Evolutionary conservation across 164 flowering plant genomes (phyloP).

Genomic region (Berberis vulgaris): DNA sequence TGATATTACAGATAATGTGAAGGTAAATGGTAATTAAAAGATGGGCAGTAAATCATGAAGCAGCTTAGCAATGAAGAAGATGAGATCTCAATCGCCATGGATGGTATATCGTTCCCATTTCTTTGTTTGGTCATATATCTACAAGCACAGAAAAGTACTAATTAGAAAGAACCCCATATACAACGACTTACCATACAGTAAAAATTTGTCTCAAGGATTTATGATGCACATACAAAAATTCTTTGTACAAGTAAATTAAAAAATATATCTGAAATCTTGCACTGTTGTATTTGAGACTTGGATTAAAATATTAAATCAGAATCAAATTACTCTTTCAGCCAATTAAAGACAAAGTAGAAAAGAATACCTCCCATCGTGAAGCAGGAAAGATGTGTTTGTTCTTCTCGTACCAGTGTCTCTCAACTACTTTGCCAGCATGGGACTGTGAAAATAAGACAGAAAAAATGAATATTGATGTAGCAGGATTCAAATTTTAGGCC

Average conservation of each 20-base stretch:
- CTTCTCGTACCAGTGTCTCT: slow-evolving; percentile 99
- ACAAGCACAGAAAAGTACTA: slow-evolving; percentile 10
- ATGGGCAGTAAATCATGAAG: no score
- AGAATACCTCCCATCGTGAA: slow-evolving; percentile 93
- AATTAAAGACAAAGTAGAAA: not conserved
- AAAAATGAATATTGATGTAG: not conserved
- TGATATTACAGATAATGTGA: no score
- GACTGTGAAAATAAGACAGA: slow-evolving; percentile 33
- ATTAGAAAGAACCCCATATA: not conserved
- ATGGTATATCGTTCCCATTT: slow-evolving; percentile 91
- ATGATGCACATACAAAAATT: no score
- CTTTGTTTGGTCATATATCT: slow-evolving; percentile 79
- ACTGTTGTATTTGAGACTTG: no score
- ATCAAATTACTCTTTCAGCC: not conserved
- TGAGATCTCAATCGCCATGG: slow-evolving; percentile 58
- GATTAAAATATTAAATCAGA: no score
- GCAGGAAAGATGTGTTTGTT: slow-evolving; percentile 98
- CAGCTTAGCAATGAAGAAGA: not conserved
- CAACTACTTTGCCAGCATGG: slow-evolving; percentile 98
- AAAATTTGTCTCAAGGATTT: no score
- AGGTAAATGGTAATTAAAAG: no score
- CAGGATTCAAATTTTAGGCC: not conserved
- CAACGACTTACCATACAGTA: no score
- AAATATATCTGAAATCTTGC: no score
- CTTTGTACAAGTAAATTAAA: no score